phyloP scores from a whole-genome alignment of 2,329 filamentous ascomycete genomes.

The Penicillium sp. region DNA sequence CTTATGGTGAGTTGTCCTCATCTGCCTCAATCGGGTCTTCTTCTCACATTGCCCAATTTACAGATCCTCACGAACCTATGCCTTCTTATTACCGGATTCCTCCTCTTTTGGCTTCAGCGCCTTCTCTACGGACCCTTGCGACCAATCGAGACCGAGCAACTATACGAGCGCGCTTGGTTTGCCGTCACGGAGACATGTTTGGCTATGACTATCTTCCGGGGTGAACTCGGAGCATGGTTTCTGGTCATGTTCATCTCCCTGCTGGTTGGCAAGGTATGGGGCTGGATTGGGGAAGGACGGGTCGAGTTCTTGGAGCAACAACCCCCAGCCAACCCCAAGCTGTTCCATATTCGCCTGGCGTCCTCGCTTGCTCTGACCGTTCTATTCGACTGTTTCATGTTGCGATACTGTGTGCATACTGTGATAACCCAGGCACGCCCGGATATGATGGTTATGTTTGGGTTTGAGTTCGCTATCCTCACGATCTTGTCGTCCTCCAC shows the following conservation, averaged over 20 bases:
- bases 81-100: slow-evolving; percentile 74
- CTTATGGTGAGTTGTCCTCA: slow-evolving; percentile 66
- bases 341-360: slow-evolving; percentile 83
- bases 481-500: slow-evolving; percentile 79
- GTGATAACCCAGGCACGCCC: slow-evolving; percentile 87
- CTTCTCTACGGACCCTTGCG: slow-evolving; percentile 88
- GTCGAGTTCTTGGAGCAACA: slow-evolving; percentile 96
- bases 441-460: slow-evolving; percentile 99
- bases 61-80: slow-evolving; percentile 90
- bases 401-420: slow-evolving; percentile 76
- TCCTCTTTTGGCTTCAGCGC: slow-evolving; percentile 85
- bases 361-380: slow-evolving; percentile 78
- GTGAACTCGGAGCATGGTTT: slow-evolving; percentile 93
- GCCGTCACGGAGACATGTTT: slow-evolving; percentile 95
- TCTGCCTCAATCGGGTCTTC: not conserved
- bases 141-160: slow-evolving; percentile 91
- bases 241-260: slow-evolving; percentile 94
- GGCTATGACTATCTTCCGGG: slow-evolving; percentile 97
- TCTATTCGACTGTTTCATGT: slow-evolving; percentile 75
- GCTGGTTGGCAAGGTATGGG: slow-evolving; percentile 94
- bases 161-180: slow-evolving; percentile 98
- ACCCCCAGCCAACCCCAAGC: slow-evolving; percentile 79
- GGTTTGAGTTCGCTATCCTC: slow-evolving; percentile 93
- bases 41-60: not conserved
- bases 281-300: slow-evolving; percentile 94